Percentiles rank a stretch among this genome's conserved stretches.
Evolutionary conservation across 2,329 filamentous ascomycete species (phyloP).

Genomic region (Curvularia sp.): DNA sequence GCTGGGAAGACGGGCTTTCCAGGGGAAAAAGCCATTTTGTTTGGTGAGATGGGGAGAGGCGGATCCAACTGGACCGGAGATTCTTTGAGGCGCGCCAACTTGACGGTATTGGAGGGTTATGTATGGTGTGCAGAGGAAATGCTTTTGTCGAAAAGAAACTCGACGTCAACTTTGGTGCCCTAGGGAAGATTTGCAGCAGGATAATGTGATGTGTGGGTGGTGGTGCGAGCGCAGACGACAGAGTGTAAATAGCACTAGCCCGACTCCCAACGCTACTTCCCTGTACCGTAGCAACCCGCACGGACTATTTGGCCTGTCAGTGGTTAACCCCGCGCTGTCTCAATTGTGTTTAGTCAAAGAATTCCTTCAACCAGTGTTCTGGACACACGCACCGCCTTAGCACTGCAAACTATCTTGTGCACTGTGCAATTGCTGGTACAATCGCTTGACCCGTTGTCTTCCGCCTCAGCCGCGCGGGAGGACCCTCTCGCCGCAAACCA

Average conservation of each 20-base stretch:
- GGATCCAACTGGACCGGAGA: slow-evolving; percentile 47
- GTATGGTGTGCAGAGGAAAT: slow-evolving; percentile 12
- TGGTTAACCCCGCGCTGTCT: slow-evolving; percentile 16
- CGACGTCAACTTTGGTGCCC: slow-evolving; percentile 15
- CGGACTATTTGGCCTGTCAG: slow-evolving; percentile 15
- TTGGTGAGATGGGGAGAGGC: slow-evolving; percentile 48
- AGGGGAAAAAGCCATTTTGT: slow-evolving; percentile 63
- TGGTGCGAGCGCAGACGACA: slow-evolving; percentile 27
- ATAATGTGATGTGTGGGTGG: slow-evolving; percentile 22
- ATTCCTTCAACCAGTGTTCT: background rate
- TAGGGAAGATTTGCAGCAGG: slow-evolving; percentile 21
- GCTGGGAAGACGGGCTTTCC: slow-evolving; percentile 66
- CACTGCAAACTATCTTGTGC: background rate
- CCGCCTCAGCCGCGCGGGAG: background rate
- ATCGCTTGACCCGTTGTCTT: background rate
- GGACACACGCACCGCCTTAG: background rate
- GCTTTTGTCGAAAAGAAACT: slow-evolving; percentile 9
- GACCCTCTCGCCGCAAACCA: background rate
- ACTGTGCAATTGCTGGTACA: background rate
- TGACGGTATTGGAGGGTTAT: slow-evolving; percentile 35
- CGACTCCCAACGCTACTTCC: slow-evolving; percentile 28
- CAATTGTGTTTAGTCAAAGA: background rate
- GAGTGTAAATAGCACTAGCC: slow-evolving; percentile 37
- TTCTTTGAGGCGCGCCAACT: slow-evolving; percentile 50
- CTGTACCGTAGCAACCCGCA: slow-evolving; percentile 39